These are phyloP conservation scores for Colletotrichum lentis DNA, from an alignment of 2,329 filamentous ascomycete species.

Conservation along the genomic window DNA sequence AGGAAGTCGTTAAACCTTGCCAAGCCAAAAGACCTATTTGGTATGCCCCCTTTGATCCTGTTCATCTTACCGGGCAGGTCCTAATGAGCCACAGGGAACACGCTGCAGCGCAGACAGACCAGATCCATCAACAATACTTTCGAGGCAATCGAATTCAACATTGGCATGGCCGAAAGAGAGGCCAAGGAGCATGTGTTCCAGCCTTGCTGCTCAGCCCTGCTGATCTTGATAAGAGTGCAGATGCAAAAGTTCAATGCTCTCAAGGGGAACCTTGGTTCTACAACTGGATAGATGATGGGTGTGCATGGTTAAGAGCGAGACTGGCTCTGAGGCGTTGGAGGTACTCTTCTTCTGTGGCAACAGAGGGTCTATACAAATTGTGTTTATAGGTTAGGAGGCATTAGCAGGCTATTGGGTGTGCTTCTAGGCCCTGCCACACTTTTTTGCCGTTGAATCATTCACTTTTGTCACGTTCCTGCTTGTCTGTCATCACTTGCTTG, in stretches of 20 bases:
- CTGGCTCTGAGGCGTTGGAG: too few relatives aligned
- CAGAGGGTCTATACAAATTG: too few relatives aligned
- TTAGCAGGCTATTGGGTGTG: too few relatives aligned
- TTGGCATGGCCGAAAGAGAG: background rate
- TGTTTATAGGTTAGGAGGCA: too few relatives aligned
- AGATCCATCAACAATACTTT: background rate
- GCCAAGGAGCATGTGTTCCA: background rate
- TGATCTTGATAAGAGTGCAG: background rate
- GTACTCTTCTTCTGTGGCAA: too few relatives aligned
- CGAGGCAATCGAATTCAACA: background rate
- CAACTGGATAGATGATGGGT: too few relatives aligned
- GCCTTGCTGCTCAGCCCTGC: background rate
- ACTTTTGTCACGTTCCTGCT: too few relatives aligned
- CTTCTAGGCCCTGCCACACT: too few relatives aligned
- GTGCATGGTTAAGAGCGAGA: too few relatives aligned
- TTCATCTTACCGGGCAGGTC: background rate
- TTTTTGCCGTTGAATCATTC: too few relatives aligned
- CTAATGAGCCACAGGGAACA: background rate
- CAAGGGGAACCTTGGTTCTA: background rate
- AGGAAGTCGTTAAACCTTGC: background rate
- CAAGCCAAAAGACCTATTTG: background rate
- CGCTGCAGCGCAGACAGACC: background rate
- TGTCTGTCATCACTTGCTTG: too few relatives aligned
- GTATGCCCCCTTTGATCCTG: background rate
- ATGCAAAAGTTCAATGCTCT: background rate